These are phyloP conservation scores for Russula lepida DNA, from an alignment of 768 basidiomycete genomes.

Conservation along the genomic window DNA sequence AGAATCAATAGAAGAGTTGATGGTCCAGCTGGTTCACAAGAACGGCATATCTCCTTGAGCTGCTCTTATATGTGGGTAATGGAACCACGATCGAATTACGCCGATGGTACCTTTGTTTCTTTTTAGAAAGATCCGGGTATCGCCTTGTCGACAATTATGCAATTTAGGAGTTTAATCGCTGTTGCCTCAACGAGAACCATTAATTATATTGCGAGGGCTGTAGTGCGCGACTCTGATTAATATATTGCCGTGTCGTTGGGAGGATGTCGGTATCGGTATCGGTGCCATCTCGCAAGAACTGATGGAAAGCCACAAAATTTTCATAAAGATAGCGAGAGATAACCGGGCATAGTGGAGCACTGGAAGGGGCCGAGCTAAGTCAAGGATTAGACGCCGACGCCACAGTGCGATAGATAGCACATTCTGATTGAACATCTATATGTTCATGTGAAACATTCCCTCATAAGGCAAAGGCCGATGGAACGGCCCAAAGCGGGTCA, in stretches of 20 bases:
- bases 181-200: not conserved
- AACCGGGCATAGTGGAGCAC: not conserved
- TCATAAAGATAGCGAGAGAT: not conserved
- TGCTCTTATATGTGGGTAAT: not conserved
- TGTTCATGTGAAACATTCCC: constrained; percentile 1
- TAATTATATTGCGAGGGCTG: not conserved
- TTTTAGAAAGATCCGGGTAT: not conserved
- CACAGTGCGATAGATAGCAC: not conserved
- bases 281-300: not conserved
- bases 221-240: not conserved
- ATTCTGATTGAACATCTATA: constrained; percentile 7
- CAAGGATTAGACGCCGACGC: not conserved
- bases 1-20: not conserved
- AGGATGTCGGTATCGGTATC: not conserved
- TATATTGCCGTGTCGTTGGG: not conserved
- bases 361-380: not conserved
- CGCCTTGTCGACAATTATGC: not conserved
- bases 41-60: not conserved
- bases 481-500: not conserved
- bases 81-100: not conserved
- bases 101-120: not conserved
- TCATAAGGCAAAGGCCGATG: not conserved
- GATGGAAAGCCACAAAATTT: not conserved
- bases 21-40: not conserved
- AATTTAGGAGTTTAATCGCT: not conserved